Evolutionary conservation across 305 asterid genomes (phyloP), one percentile per base, ranked within the genome.

Genomic region (Lippia alba): DNA sequence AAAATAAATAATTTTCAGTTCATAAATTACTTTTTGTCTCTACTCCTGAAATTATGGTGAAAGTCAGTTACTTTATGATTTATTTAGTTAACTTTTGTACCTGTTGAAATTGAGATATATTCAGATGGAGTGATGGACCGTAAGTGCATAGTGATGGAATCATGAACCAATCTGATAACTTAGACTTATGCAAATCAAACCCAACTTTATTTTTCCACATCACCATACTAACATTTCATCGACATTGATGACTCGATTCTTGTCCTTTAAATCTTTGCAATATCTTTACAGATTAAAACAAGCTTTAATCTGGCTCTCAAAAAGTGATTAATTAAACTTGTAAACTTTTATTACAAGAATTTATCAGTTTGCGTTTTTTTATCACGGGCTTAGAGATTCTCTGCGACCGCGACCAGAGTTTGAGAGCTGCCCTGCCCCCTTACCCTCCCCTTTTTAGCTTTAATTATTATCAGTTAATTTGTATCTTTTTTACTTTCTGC

Each of bases 321-420:
- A 65, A 65, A 65, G 34, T 50, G 70, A 44, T 44, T 8, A 65
- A 65, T 65, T 3, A 50, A 32, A 48, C 36, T 53, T 55, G 41
- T 36, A 36, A 18, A 20, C 19, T 17, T 19, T 16, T 18, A 8
- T 20, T 33, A 30, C n/a, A 55, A 3, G 60, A 20, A 19, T 62
- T 19, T 24, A 16, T 17, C 24, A 51, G 12, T 16, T 51, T 51
- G 54, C 30, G 2, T 24, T 51, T 56, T n/a, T 51, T 40, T 16
- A 34, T 17, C 70, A 64, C 11, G 46, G 45, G 14, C 44, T 32
- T 36, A 7, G 39, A 64, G 58, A 48, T 48, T 64, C 69, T 32
- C 12, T 8, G 41, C 19, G 9, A 5, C 69, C 56, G 30, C 32
- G 46, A 20, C 32, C 14, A 53, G 58, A 53, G 58, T 53, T 8